A percentile compares a stretch with the other conserved stretches of the same genome.
These are phyloP conservation scores for Picea abies DNA, from an alignment of 83 land plant genomes.

Conservation along the genomic window DNA sequence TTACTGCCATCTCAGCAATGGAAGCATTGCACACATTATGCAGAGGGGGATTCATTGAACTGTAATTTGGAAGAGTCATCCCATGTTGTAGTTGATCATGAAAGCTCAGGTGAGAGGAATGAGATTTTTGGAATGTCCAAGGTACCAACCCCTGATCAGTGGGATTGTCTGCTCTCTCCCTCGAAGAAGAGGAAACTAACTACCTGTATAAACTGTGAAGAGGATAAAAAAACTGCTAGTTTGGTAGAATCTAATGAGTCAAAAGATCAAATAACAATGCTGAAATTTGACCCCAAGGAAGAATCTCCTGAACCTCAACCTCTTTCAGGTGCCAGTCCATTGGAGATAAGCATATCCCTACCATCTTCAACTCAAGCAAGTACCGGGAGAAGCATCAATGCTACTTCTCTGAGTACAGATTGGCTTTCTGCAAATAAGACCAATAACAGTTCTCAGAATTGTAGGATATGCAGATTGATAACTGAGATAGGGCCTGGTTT, in stretches of 20 bases:
- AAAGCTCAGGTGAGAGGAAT: conserved; percentile 28
- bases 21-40: not conserved
- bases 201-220: not conserved
- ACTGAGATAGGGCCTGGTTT: not conserved
- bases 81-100: not conserved
- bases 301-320: not conserved
- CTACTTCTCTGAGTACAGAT: not conserved
- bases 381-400: not conserved
- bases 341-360: not conserved
- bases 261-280: not conserved
- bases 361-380: not conserved
- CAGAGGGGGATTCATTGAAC: not conserved
- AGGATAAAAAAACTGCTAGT: conserved; percentile 14
- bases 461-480: not conserved
- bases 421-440: not conserved
- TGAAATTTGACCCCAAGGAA: not conserved
- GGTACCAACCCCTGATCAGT: not conserved
- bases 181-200: not conserved
- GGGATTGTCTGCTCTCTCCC: not conserved
- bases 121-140: conserved; percentile 25
- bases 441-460: not conserved
- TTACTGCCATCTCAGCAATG: not conserved
- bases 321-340: not conserved
- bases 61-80: not conserved
- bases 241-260: not conserved